Evolutionary conservation across 2,329 filamentous ascomycete genomes (phyloP).

Genomic region (Fusarium sp.): DNA sequence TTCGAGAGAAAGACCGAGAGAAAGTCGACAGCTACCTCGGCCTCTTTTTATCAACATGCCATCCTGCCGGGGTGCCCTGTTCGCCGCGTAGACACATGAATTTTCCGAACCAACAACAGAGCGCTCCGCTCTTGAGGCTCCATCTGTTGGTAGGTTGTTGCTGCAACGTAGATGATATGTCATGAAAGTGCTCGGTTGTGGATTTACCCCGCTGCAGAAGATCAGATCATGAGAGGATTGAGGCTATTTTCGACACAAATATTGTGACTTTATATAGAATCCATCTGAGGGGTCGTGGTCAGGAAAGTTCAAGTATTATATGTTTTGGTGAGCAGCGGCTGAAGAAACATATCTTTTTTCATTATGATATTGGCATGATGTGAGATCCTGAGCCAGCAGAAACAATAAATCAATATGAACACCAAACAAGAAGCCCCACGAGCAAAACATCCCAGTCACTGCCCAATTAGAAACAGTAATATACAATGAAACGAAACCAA

Average conservation of each 20-base stretch:
- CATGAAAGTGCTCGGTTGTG: neutral
- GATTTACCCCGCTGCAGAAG: neutral
- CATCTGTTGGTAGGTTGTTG: neutral
- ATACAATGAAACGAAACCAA: too few relatives aligned
- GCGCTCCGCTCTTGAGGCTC: neutral
- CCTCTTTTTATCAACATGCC: neutral
- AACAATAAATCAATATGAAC: neutral
- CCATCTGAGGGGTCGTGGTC: too few relatives aligned
- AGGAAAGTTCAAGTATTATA: too few relatives aligned
- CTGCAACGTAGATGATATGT: neutral
- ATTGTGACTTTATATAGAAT: too few relatives aligned
- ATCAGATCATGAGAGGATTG: neutral
- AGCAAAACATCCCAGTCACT: neutral
- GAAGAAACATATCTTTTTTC: too few relatives aligned
- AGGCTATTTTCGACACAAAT: neutral
- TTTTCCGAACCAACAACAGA: neutral
- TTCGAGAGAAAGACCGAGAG: neutral
- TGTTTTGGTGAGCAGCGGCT: too few relatives aligned
- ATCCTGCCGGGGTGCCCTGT: neutral
- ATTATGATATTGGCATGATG: too few relatives aligned
- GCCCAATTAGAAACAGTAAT: neutral
- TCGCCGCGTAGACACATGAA: constrained; percentile 4
- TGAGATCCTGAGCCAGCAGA: neutral
- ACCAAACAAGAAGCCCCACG: neutral
- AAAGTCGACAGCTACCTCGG: neutral